Conservation (phyloP, 768 basidiomycete species). For the Amanita muscaria region DNA sequence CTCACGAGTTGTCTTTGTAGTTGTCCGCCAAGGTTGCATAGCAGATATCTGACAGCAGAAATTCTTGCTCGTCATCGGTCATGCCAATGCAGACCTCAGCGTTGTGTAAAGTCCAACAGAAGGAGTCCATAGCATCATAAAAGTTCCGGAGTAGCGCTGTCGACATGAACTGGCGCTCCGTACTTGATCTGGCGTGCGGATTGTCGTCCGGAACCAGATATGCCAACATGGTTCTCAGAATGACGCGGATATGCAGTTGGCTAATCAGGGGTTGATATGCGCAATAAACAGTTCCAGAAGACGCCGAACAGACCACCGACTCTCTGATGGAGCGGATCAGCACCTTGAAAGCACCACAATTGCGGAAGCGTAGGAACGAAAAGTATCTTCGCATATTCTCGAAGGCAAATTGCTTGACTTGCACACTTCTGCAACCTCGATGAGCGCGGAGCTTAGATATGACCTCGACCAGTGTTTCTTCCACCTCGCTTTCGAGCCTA, state of each 20-base stretch:
- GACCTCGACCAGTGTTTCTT: constrained; percentile 15
- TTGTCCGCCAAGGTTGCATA: constrained; percentile 46
- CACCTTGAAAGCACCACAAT: constrained; percentile 37
- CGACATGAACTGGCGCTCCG: background rate
- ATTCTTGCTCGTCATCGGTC: constrained; percentile 47
- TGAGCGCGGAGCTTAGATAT: background rate
- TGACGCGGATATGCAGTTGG: constrained; percentile 22
- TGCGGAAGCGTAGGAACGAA: constrained; percentile 50
- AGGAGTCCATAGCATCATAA: constrained; percentile 27
- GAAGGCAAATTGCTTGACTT: constrained; percentile 20
- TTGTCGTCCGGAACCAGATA: constrained; percentile 18
- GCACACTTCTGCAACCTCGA: constrained; percentile 19
- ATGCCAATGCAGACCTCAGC: constrained; percentile 49
- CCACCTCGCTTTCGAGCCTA: constrained; percentile 34
- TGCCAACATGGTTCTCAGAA: constrained; percentile 24
- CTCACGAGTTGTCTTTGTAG: constrained; percentile 34
- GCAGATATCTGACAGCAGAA: constrained; percentile 43
- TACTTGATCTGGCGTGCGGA: background rate
- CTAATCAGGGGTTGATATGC: constrained; percentile 23
- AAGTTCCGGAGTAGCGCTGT: constrained; percentile 18
- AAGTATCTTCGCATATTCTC: constrained; percentile 42
- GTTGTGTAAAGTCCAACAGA: constrained; percentile 40
- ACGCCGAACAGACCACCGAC: constrained; percentile 12
- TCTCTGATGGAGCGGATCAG: constrained; percentile 24
- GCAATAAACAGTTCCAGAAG: constrained; percentile 18